Conservation (phyloP, 352 stramenopile species). For the Pilasporangium apinafurcum region DNA sequence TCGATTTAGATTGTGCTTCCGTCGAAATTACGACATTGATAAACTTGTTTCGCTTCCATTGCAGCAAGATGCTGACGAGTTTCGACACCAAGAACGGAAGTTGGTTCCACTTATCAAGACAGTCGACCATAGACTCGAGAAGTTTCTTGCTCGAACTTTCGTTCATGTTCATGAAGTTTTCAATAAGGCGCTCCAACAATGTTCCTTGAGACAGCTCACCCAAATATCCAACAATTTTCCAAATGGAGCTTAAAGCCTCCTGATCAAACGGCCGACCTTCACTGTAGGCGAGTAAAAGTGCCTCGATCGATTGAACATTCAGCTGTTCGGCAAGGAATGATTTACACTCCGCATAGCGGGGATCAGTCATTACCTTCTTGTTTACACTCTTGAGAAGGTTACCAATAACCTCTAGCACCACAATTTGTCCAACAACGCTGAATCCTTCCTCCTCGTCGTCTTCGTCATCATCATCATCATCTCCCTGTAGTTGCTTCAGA, state of each 20-base stretch:
- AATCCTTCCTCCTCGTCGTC: constrained; percentile 65
- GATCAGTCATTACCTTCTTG: constrained; percentile 60
- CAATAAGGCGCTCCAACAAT: constrained; percentile 51
- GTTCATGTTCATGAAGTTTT: constrained; percentile 69
- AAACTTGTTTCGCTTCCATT: constrained; percentile 55
- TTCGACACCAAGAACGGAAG: constrained; percentile 59
- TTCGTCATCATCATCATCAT: constrained; percentile 34
- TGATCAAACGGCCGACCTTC: constrained; percentile 50
- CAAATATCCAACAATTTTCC: constrained; percentile 66
- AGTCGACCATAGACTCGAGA: constrained; percentile 76
- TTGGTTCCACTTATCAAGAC: constrained; percentile 67
- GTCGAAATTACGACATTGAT: background rate
- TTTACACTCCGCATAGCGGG: constrained; percentile 69
- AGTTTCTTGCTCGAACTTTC: constrained; percentile 65
- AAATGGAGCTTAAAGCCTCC: constrained; percentile 66
- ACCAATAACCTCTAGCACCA: constrained; percentile 71
- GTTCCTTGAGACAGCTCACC: constrained; percentile 53
- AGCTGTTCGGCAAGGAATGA: constrained; percentile 64
- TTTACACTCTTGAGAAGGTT: constrained; percentile 69
- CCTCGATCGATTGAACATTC: constrained; percentile 50
- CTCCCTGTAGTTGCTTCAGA: constrained; percentile 32
- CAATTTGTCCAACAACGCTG: constrained; percentile 57
- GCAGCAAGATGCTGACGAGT: constrained; percentile 44
- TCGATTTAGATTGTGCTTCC: constrained; percentile 15
- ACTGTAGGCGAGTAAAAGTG: constrained; percentile 58